These are phyloP conservation scores for Phytophthora citrophthora DNA, from an alignment of 352 stramenopile species.

Conservation along the genomic window DNA sequence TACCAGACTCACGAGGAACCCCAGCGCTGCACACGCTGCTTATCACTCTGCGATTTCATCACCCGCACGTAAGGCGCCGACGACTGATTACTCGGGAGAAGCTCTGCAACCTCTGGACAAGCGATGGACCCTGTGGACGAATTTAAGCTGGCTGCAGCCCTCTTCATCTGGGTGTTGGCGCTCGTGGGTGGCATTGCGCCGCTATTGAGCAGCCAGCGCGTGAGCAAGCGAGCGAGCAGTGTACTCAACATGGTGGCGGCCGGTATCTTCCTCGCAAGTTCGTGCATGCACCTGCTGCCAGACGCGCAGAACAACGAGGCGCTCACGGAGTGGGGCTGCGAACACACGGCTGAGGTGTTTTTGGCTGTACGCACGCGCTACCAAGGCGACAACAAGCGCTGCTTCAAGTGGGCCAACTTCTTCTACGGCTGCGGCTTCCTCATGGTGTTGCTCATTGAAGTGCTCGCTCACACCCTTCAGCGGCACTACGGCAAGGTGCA, in stretches of 20 bases:
- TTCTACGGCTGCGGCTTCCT: constrained; percentile 83
- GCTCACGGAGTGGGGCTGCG: constrained; percentile 54
- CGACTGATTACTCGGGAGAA: background rate
- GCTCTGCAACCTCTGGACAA: constrained; percentile 5
- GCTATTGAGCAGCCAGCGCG: constrained; percentile 47
- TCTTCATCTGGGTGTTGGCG: constrained; percentile 65
- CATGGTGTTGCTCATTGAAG: constrained; percentile 76
- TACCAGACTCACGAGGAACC: constrained; percentile 3
- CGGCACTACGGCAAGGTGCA: constrained; percentile 41
- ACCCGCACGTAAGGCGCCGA: constrained; percentile 3
- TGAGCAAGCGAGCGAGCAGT: constrained; percentile 51
- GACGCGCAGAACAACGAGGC: constrained; percentile 74
- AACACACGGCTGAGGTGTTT: constrained; percentile 42
- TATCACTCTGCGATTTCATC: constrained; percentile 29
- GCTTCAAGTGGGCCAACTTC: constrained; percentile 82
- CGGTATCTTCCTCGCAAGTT: constrained; percentile 82
- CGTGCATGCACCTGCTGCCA: constrained; percentile 80
- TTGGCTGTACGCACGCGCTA: constrained; percentile 37
- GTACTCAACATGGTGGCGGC: constrained; percentile 84
- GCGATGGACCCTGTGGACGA: constrained; percentile 50
- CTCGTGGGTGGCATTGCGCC: constrained; percentile 61
- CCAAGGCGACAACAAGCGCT: constrained; percentile 43
- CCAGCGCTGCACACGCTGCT: constrained; percentile 10
- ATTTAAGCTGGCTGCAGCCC: constrained; percentile 72
- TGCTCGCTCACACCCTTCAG: constrained; percentile 69